Base-by-base conservation (phyloP, 2,329 filamentous ascomycete species). In the Celoporthe dispersa region DNA sequence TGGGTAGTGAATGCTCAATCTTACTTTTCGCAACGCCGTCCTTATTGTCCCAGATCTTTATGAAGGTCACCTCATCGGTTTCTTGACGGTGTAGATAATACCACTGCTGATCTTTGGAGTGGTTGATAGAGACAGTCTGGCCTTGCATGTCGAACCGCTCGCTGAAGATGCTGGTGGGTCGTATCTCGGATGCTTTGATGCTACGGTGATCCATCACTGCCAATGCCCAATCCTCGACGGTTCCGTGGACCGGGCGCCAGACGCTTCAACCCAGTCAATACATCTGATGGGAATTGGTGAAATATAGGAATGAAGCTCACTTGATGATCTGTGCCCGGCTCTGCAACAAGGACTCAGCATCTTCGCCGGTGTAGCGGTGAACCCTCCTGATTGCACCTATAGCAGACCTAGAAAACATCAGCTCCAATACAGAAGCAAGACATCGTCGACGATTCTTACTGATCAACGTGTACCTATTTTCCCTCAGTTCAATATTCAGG, bases 41-140 rank as follows among this genome's bases (percentile, higher is more conserved):
- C 55, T 69, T 70, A 68, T 69, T 70, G 51, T 73, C 73, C 71
- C 73, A 64, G 70, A 76, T 70, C 59, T 73, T 70, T 64, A 73
- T 67, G 41, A 74, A 64, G 39, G 68, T 71, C 35, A 74, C 63
- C 44, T 73, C 72, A 39, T 69, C 25, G 1, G 68, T 61, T 11
- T 57, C 64, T 22, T 73, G 72, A 0, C 63, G 48, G 12, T 57
- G 25, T n/a, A 73, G 68, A 44, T 71, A 73, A 33, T 69, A 69
- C 69, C 72, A 73, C 37, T 53, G n/a, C 53, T 73, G 72, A 2
- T 66, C 53, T 1, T 9, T n/a, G 22, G n/a, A 55, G 55, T 73
- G 53, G 14, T 61, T 69, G 16, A 73, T 66, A 25, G 65, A 51
- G 3, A 71, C 67, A 2, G 71, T 72, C 44, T 71, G 67, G 9